Evolutionary conservation across 163 green algal genomes (phyloP).

Genomic region (Chlorella variabilis): DNA sequence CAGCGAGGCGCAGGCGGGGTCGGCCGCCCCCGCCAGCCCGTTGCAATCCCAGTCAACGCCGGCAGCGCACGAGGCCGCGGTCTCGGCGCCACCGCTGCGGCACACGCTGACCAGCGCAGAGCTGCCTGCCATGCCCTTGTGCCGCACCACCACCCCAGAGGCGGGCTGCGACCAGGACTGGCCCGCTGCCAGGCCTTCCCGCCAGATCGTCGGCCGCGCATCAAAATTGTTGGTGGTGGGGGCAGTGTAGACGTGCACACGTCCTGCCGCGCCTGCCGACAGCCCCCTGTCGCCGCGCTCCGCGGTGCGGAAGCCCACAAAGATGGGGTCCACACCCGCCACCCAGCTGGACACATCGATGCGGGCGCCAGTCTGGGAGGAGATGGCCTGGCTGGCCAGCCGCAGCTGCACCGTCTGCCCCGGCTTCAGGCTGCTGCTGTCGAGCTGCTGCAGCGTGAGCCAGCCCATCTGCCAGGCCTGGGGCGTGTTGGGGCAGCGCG

Average conservation of each 20-base stretch:
- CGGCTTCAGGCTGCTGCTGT: constrained; percentile 5
- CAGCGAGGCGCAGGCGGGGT: not conserved
- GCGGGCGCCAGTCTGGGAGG: not conserved
- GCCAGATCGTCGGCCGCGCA: too few species aligned
- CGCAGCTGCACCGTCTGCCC: not conserved
- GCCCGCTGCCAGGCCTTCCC: not conserved
- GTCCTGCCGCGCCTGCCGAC: not conserved
- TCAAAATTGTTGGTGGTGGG: not conserved
- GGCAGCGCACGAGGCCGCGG: not conserved
- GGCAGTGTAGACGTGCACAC: not conserved
- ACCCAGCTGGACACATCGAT: not conserved
- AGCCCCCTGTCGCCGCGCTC: not conserved
- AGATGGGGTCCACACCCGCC: not conserved
- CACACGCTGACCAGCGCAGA: not conserved
- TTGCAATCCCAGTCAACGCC: constrained; percentile 17
- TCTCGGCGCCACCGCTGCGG: not conserved
- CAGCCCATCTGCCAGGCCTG: constrained; percentile 38
- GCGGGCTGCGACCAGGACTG: not conserved
- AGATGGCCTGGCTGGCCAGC: not conserved
- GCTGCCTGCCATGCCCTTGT: not conserved
- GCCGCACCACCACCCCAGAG: not conserved
- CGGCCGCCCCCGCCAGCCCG: not conserved
- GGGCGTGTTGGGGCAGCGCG: constrained; percentile 14
- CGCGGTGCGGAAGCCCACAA: not conserved
- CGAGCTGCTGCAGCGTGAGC: constrained; percentile 28